Base-by-base conservation (phyloP, 768 basidiomycete species). In the Podaxis carcinomalis region DNA sequence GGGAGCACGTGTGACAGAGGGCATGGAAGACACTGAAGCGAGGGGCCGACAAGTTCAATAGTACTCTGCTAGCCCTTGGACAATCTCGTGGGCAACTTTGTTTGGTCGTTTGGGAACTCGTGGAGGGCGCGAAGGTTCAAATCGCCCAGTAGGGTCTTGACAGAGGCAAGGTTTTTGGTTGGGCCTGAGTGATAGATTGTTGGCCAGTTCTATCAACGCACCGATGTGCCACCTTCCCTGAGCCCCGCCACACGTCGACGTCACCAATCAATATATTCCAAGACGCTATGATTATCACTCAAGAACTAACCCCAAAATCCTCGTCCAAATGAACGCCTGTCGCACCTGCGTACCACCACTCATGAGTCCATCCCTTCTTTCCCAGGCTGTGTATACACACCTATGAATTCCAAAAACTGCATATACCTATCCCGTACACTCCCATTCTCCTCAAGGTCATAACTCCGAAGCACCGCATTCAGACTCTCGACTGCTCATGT, bases 321-420 rank as follows among this genome's bases (percentile, higher is more conserved):
- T 35, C 21, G 13, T 21, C 49, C 23, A 58, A 27, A 37, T 14
- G 37, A 13, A 58, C 47, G 37, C 47, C 49, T 5, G 32, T 58
- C 42, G 51, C 59, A 21, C 59, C 51, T 53, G 9, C 14, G 13
- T 39, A 27, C 28, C 10, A 44, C 37, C 4, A 23, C 11, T 44
- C 37, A 5, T 51, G 19, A 53, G 25, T 42, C 32, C 23, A 36
- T 14, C 25, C 23, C 39, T 5, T 27, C 9, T 25, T 14, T 11
- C 11, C 14, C 35, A n/a, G 3, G 9, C 16, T 35, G 27, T 14
- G 47, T 36, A 28, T 7, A 50, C 39, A 54, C 62, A 81, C 85
- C 86, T 58, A 85, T 81, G 65, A 83, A 80, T 32, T 76, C 69
- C 70, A 87, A 75, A 68, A 88, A 87, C n/a, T 75, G 70, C 63